Evolutionary conservation across 148 eudicot genomes (phyloP).

Genomic region (Drosera capensis): DNA sequence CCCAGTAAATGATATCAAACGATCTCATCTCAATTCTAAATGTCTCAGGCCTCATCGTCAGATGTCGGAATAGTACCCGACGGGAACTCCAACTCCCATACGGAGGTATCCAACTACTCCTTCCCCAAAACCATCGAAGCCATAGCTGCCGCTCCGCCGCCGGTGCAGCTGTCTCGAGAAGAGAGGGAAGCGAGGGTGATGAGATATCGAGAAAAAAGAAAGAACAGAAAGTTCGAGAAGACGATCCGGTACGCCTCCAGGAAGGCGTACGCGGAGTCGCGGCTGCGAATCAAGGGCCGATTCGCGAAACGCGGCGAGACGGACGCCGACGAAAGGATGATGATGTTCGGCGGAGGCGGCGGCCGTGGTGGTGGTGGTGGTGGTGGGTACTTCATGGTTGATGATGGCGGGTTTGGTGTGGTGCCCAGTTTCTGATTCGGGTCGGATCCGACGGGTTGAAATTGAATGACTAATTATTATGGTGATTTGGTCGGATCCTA

Average conservation of each 20-base stretch:
- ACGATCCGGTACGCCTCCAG: conserved; percentile 87
- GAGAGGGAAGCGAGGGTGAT: conserved; percentile 66
- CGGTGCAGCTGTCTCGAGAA: background rate
- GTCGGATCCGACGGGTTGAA: too few relatives aligned
- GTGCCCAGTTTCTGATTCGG: conserved; percentile 34
- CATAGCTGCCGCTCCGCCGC: conserved; percentile 1
- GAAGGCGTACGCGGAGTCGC: conserved; percentile 81
- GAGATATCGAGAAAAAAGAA: conserved; percentile 83
- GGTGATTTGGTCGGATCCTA: too few relatives aligned
- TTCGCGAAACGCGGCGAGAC: conserved; percentile 56
- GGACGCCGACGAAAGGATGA: conserved; percentile 15
- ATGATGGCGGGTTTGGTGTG: conserved; percentile 33
- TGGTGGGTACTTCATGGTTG: conserved; percentile 6
- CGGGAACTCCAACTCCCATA: conserved; percentile 21
- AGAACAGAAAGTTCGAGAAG: conserved; percentile 87
- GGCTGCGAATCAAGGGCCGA: conserved; percentile 87
- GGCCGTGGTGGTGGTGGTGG: too few relatives aligned
- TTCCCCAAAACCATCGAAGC: conserved; percentile 12
- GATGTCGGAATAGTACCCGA: conserved; percentile 88
- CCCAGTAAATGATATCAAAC: background rate
- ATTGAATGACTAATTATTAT: too few relatives aligned
- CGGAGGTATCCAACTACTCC: conserved; percentile 38
- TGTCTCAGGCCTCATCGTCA: conserved; percentile 62
- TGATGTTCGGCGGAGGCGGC: conserved; percentile 3
- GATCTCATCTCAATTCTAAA: background rate